Evolutionary conservation across 371 early-diverging fungal genomes (phyloP).

Genomic region (Mortierella sp.): DNA sequence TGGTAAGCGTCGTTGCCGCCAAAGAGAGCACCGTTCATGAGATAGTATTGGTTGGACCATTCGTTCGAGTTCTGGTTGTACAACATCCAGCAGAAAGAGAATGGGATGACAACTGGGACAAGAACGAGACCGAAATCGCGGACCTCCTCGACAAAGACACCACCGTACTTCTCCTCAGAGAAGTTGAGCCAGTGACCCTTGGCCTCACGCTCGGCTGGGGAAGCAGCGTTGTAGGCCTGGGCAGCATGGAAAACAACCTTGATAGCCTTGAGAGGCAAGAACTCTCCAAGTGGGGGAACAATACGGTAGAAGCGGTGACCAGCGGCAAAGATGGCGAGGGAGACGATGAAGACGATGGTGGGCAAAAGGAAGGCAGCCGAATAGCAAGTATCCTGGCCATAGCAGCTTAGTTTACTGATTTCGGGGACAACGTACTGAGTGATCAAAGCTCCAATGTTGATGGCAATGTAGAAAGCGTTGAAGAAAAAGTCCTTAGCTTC

Average conservation of each 20-base stretch:
- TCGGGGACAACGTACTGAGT: constrained; percentile 34
- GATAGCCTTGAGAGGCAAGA: constrained; percentile 62
- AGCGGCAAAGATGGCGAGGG: constrained; percentile 59
- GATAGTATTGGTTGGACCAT: constrained; percentile 66
- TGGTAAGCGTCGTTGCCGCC: constrained; percentile 19
- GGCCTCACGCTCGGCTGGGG: constrained; percentile 44
- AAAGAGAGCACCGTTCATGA: constrained; percentile 58
- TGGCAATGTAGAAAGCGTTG: constrained; percentile 62
- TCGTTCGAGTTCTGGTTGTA: constrained; percentile 68
- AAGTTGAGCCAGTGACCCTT: constrained; percentile 55
- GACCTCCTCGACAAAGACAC: constrained; percentile 61
- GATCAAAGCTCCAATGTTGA: constrained; percentile 59
- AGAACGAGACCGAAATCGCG: constrained; percentile 61
- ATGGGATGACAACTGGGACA: constrained; percentile 59
- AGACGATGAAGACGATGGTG: constrained; percentile 56
- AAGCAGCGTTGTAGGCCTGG: constrained; percentile 6
- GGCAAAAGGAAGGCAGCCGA: constrained; percentile 39
- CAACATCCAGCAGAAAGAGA: constrained; percentile 69
- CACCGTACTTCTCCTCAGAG: constrained; percentile 54
- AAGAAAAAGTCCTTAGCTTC: constrained; percentile 58
- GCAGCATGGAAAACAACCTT: constrained; percentile 1
- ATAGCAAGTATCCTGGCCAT: constrained; percentile 26
- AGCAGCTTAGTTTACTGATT: constrained; percentile 27
- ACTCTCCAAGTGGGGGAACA: constrained; percentile 70
- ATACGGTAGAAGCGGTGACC: constrained; percentile 68